A percentile compares a stretch with the other conserved stretches of the same genome.
These are phyloP conservation scores for Aspergillus proliferans DNA, from an alignment of 2,329 filamentous ascomycete species.

Conservation along the genomic window DNA sequence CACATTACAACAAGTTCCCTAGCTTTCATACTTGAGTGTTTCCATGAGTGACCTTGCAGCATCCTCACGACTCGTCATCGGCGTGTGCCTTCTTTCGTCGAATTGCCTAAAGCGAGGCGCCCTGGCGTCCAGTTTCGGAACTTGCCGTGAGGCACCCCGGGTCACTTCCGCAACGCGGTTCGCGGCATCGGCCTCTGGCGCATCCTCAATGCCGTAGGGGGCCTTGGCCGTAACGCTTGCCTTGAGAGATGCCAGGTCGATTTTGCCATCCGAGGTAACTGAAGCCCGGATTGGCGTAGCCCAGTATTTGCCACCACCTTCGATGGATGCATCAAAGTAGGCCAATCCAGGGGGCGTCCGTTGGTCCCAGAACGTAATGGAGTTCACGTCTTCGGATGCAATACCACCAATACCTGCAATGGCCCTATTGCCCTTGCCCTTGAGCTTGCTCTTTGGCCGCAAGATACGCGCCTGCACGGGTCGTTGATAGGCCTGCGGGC, in stretches of 20 bases:
- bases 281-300: constrained; percentile 44
- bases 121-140: constrained; percentile 26
- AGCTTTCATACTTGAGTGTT: constrained; percentile 14
- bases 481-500: constrained; percentile 48
- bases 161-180: constrained; percentile 23
- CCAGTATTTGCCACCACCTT: constrained; percentile 49
- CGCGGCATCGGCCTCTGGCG: constrained; percentile 21
- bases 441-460: constrained; percentile 37
- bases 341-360: constrained; percentile 37
- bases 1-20: neutral
- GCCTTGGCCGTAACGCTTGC: constrained; percentile 28
- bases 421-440: constrained; percentile 26
- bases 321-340: constrained; percentile 38
- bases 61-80: constrained; percentile 19
- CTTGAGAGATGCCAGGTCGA: constrained; percentile 33
- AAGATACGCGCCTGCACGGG: constrained; percentile 56
- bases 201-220: constrained; percentile 31
- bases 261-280: constrained; percentile 40
- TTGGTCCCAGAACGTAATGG: constrained; percentile 27
- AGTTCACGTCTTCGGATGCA: constrained; percentile 33
- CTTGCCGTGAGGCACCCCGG: constrained; percentile 16
- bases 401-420: constrained; percentile 38
- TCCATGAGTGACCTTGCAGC: constrained; percentile 27
- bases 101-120: constrained; percentile 6
- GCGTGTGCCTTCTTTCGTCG: constrained; percentile 1